These are phyloP conservation scores for Novakomyces olei DNA, from an alignment of 805 yeast genomes.

Conservation along the genomic window DNA sequence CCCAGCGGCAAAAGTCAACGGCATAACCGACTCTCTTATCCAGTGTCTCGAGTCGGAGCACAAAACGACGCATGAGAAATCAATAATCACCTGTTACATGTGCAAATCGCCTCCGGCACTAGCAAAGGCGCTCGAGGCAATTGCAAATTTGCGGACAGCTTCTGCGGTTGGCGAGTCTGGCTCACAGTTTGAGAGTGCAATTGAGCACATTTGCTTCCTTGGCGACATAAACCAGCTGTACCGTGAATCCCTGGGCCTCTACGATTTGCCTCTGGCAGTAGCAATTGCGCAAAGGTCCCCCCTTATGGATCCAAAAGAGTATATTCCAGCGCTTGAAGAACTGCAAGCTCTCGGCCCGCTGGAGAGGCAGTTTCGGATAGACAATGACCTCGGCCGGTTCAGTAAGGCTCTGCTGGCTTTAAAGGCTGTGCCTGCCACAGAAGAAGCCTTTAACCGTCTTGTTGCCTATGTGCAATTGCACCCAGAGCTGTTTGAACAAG, in stretches of 20 bases:
- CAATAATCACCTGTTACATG: conserved; percentile 76
- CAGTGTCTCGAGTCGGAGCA: conserved; percentile 29
- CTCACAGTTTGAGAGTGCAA: conserved; percentile 16
- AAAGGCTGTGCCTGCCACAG: conserved; percentile 19
- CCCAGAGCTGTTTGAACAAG: conserved; percentile 49
- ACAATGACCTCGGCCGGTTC: conserved; percentile 46
- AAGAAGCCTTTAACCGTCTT: conserved; percentile 40
- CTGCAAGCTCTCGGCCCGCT: conserved; percentile 44
- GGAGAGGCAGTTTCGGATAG: conserved; percentile 56
- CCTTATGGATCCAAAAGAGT: conserved; percentile 97
- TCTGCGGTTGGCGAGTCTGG: conserved; percentile 6
- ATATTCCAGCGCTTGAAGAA: conserved; percentile 71
- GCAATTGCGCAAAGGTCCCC: conserved; percentile 82
- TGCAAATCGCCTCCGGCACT: conserved; percentile 80
- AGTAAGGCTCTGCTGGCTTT: conserved; percentile 51
- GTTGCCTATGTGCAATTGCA: no score
- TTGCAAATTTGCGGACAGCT: conserved; percentile 47
- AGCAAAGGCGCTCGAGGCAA: no score
- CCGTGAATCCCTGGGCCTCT: conserved; percentile 55
- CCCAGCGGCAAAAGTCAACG: conserved; percentile 33
- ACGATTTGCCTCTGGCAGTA: conserved; percentile 60
- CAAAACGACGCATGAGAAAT: conserved; percentile 39
- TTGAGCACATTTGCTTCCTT: conserved; percentile 71
- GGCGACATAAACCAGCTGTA: conserved; percentile 74
- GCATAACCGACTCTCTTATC: conserved; percentile 50